A percentile compares a stretch with the other conserved stretches of the same genome.
phyloP scores from a whole-genome alignment of 2,329 filamentous ascomycete genomes.

The Trichoderma aggressivum region DNA sequence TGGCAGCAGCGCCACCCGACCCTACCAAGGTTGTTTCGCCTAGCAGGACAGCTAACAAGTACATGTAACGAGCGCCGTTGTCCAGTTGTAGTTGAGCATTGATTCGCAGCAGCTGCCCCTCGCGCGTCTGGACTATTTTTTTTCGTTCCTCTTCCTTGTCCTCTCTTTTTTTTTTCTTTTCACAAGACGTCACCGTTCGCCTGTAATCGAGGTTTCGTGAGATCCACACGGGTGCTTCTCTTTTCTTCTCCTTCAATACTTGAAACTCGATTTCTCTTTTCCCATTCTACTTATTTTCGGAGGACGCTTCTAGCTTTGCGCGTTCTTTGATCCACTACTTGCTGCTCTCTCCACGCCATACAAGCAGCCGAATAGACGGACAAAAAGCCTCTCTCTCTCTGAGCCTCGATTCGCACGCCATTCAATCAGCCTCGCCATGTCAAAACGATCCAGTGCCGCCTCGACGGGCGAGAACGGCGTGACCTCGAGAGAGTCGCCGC shows the following conservation, averaged over 20 bases:
- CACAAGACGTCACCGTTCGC: neutral
- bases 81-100: neutral
- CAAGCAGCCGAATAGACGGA: neutral
- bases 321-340: neutral
- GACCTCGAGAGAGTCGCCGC: slow-evolving; percentile 29
- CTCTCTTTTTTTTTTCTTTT: neutral
- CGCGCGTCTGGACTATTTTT: neutral
- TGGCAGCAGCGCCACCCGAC: neutral
- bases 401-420: neutral
- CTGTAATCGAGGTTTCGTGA: neutral
- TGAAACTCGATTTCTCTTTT: neutral
- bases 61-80: neutral
- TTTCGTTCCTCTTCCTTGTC: neutral
- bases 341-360: neutral
- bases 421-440: slow-evolving; percentile 45
- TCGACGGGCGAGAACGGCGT: slow-evolving; percentile 27
- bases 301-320: neutral
- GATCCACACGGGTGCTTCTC: neutral
- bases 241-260: neutral
- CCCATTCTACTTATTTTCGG: neutral
- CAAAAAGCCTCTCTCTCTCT: neutral
- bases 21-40: neutral
- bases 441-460: slow-evolving; percentile 54
- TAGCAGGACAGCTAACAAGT: neutral
- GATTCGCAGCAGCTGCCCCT: slow-evolving; percentile 1